These are phyloP conservation scores for Meyerozyma athensensis DNA, from an alignment of 1,139 yeast species.

Conservation along the genomic window DNA sequence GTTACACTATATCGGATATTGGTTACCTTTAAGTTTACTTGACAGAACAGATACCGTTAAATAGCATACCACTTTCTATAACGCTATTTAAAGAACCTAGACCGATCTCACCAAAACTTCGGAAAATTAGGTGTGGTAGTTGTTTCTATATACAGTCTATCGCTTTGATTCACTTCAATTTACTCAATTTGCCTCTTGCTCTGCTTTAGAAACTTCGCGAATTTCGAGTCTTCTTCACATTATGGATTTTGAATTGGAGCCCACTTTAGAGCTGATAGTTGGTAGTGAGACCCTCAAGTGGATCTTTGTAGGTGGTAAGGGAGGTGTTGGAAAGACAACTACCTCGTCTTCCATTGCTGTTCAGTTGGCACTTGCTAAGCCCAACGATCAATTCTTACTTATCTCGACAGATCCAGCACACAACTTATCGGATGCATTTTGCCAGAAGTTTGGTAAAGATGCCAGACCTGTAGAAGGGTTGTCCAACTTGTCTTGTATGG, in stretches of 20 bases:
- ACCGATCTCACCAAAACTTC: no score
- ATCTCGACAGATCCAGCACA: constrained; percentile 99
- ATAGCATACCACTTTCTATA: no score
- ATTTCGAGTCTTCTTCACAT: background rate
- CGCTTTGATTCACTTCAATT: no score
- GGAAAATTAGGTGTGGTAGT: no score
- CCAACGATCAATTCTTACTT: constrained; percentile 73
- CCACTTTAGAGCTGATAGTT: constrained; percentile 62
- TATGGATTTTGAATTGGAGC: constrained; percentile 54
- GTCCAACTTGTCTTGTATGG: constrained; percentile 90
- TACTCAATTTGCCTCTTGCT: no score
- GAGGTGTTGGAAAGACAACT: constrained; percentile 98
- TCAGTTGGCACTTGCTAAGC: constrained; percentile 78
- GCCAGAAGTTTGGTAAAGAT: constrained; percentile 95
- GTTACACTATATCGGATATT: constrained; percentile 68
- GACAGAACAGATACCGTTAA: no score
- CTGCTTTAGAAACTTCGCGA: no score
- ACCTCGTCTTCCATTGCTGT: constrained; percentile 94
- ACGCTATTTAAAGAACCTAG: no score
- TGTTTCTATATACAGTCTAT: no score
- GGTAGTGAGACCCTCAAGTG: constrained; percentile 74
- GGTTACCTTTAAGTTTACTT: no score
- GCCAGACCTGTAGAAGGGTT: constrained; percentile 91
- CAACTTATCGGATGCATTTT: constrained; percentile 93
- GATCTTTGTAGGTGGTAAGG: constrained; percentile 98